Percentiles rank a stretch among this genome's conserved stretches.
phyloP scores from a whole-genome alignment of 169 alveolate species.

The Eimeria zaria region DNA sequence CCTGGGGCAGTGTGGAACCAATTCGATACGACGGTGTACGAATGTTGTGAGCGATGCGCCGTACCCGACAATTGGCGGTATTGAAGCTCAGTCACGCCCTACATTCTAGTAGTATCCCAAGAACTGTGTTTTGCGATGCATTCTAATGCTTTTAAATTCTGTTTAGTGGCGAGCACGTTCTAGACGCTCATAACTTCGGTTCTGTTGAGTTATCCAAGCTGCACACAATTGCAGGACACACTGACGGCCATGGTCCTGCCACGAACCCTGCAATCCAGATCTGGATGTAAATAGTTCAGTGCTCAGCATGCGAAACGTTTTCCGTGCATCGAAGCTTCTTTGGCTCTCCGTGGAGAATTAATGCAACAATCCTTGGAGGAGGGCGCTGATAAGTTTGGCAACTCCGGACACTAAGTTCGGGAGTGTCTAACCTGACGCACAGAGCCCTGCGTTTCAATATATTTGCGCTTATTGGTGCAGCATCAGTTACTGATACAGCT shows the following conservation, averaged over 20 bases:
- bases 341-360: background rate
- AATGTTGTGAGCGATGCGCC: background rate
- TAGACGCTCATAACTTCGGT: background rate
- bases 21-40: background rate
- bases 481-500: background rate
- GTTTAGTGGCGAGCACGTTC: background rate
- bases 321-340: background rate
- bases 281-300: background rate
- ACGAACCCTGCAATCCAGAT: background rate
- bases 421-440: background rate
- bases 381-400: background rate
- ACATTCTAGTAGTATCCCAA: background rate
- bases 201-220: background rate
- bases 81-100: background rate
- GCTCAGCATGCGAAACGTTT: background rate
- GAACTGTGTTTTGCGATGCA: background rate
- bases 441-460: background rate
- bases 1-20: too few species aligned
- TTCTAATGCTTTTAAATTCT: background rate
- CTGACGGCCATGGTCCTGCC: background rate
- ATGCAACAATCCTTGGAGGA: background rate
- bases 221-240: background rate
- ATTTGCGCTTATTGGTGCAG: background rate
- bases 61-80: background rate
- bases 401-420: background rate